Conservation (phyloP, 2,329 filamentous ascomycete species). For the Coniosporium uncinatum region DNA sequence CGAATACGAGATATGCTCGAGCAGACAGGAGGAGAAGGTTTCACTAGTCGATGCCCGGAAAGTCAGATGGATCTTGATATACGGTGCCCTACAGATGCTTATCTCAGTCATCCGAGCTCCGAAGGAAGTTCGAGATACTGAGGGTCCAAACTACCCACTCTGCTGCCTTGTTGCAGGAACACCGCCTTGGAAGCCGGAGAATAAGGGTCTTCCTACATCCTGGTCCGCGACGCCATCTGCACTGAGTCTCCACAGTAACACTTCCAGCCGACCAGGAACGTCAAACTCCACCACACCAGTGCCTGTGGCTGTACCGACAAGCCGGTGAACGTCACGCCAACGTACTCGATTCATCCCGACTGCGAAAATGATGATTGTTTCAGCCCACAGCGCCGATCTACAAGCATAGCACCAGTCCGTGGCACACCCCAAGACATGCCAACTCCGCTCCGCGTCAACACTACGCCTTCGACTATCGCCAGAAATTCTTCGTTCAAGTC, state of each 20-base stretch:
- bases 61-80: slow-evolving; percentile 73
- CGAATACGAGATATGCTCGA: slow-evolving; percentile 51
- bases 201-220: neutral
- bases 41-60: slow-evolving; percentile 65
- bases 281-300: neutral
- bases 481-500: slow-evolving; percentile 27
- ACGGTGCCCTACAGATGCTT: slow-evolving; percentile 68
- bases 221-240: no score
- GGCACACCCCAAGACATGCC: slow-evolving; percentile 18
- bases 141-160: slow-evolving; percentile 52
- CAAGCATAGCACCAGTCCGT: slow-evolving; percentile 14
- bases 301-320: no score
- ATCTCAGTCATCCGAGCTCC: slow-evolving; percentile 57
- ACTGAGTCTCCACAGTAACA: no score
- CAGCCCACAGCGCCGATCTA: slow-evolving; percentile 10
- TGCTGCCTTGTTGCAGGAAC: slow-evolving; percentile 37
- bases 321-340: neutral
- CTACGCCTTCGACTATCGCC: slow-evolving; percentile 11
- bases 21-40: slow-evolving; percentile 49
- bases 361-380: slow-evolving; percentile 33
- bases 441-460: slow-evolving; percentile 16
- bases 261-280: neutral
- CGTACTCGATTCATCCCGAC: slow-evolving; percentile 33
- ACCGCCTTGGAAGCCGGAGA: slow-evolving; percentile 27
- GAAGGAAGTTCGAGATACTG: slow-evolving; percentile 51